phyloP scores from a whole-genome alignment of 2,329 filamentous ascomycete species.

The Xylaria sp. region DNA sequence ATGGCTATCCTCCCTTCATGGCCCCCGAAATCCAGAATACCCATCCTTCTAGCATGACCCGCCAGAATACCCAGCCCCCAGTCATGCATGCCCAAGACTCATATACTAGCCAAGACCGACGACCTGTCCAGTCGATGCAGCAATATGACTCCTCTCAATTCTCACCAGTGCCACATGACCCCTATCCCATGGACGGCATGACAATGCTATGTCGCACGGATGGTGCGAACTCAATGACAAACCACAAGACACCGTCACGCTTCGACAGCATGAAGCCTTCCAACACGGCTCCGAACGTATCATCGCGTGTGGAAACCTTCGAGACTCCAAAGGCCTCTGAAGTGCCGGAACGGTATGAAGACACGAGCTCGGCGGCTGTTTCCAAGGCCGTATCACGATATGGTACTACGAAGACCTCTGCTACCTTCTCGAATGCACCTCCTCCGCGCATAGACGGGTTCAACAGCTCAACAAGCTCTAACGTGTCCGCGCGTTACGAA shows the following conservation, averaged over 20 bases:
- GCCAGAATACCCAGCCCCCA: conserved; percentile 8
- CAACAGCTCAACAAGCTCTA: conserved; percentile 26
- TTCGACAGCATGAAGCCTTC: conserved; percentile 26
- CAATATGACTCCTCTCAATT: conserved; percentile 68
- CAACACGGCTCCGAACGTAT: conserved; percentile 5
- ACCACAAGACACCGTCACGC: conserved; percentile 28
- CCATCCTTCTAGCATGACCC: conserved; percentile 9
- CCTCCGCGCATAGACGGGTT: conserved; percentile 18
- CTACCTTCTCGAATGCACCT: conserved; percentile 6
- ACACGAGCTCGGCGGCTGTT: not conserved
- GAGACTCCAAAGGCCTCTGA: conserved; percentile 14
- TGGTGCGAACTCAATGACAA: conserved; percentile 66
- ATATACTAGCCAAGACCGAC: conserved; percentile 42
- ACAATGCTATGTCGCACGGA: conserved; percentile 92
- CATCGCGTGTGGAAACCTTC: conserved; percentile 15
- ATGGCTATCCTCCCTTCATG: not conserved
- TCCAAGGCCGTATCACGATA: conserved; percentile 19
- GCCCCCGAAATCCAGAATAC: not conserved
- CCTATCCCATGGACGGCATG: conserved; percentile 95
- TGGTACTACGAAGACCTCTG: conserved; percentile 16
- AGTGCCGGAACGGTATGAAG: conserved; percentile 23
- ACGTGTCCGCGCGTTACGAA: conserved; percentile 25
- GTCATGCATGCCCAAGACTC: conserved; percentile 30
- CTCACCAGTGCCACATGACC: conserved; percentile 83
- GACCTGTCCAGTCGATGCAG: conserved; percentile 43